Conservation (phyloP, 139 green algal species). For the Chlorella ohadii region DNA sequence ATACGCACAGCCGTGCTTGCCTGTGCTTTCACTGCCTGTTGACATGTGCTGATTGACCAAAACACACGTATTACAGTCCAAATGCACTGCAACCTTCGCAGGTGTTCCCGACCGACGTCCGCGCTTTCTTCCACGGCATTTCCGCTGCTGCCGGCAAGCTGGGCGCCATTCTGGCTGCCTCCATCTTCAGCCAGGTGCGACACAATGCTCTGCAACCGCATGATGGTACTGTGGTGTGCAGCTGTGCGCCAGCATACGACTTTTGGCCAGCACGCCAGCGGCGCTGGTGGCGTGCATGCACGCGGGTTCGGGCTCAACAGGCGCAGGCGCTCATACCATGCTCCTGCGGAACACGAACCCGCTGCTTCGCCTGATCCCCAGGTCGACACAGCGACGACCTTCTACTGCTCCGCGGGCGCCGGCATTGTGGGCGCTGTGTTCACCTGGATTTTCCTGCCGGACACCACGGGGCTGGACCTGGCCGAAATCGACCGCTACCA, state of each 20-base stretch:
- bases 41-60: no score
- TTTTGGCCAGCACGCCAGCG: no score
- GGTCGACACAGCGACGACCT: constrained; percentile 35
- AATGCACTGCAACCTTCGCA: background rate
- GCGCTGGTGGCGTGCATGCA: no score
- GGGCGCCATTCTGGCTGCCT: constrained; percentile 59
- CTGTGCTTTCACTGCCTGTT: no score
- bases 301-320: no score
- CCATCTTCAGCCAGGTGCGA: constrained; percentile 50
- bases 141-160: constrained; percentile 66
- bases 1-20: no score
- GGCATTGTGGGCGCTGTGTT: constrained; percentile 42
- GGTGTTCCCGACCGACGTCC: constrained; percentile 52
- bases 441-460: constrained; percentile 66
- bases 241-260: no score
- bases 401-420: constrained; percentile 58
- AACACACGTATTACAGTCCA: no score
- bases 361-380: background rate
- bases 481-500: background rate
- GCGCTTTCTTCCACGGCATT: constrained; percentile 64
- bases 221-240: no score
- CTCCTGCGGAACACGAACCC: no score
- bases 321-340: no score
- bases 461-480: background rate
- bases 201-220: background rate